These are phyloP conservation scores for Shiraia sp. DNA, from an alignment of 2,329 filamentous ascomycete species.

Conservation along the genomic window DNA sequence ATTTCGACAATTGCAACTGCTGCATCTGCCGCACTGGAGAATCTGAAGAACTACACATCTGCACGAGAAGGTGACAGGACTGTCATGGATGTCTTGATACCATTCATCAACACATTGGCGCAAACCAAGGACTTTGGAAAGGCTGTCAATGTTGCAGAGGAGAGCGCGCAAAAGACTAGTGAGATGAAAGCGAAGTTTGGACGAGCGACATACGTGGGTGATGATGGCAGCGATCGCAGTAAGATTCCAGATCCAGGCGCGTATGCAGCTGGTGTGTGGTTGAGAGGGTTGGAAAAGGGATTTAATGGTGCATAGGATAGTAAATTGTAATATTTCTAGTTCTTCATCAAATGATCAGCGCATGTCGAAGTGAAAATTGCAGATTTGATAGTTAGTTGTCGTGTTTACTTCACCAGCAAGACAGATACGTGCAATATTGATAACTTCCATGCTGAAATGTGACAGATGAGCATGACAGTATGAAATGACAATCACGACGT, in stretches of 20 bases:
- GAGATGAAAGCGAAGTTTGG: constrained; percentile 89
- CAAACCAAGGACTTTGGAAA: constrained; percentile 66
- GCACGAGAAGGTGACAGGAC: constrained; percentile 88
- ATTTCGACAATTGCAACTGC: constrained; percentile 43
- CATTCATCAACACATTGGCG: constrained; percentile 75
- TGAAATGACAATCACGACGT: too few species aligned
- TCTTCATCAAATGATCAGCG: too few species aligned
- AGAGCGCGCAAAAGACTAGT: constrained; percentile 80
- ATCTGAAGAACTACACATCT: constrained; percentile 72
- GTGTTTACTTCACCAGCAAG: too few species aligned
- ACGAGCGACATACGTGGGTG: constrained; percentile 78
- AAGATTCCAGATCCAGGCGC: constrained; percentile 69
- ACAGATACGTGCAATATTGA: too few species aligned
- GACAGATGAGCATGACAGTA: too few species aligned
- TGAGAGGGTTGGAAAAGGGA: constrained; percentile 60
- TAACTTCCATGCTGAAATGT: too few species aligned
- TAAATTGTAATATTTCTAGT: too few species aligned
- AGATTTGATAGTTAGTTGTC: too few species aligned
- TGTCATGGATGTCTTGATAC: constrained; percentile 84
- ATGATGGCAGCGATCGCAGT: constrained; percentile 57
- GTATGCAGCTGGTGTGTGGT: constrained; percentile 78
- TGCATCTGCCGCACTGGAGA: constrained; percentile 50
- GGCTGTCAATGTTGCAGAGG: constrained; percentile 73
- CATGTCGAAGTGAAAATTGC: too few species aligned
- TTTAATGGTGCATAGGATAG: constrained; percentile 6